These are phyloP conservation scores for Ascochyta viciae-villosae DNA, from an alignment of 2,329 filamentous ascomycete genomes.

Conservation along the genomic window DNA sequence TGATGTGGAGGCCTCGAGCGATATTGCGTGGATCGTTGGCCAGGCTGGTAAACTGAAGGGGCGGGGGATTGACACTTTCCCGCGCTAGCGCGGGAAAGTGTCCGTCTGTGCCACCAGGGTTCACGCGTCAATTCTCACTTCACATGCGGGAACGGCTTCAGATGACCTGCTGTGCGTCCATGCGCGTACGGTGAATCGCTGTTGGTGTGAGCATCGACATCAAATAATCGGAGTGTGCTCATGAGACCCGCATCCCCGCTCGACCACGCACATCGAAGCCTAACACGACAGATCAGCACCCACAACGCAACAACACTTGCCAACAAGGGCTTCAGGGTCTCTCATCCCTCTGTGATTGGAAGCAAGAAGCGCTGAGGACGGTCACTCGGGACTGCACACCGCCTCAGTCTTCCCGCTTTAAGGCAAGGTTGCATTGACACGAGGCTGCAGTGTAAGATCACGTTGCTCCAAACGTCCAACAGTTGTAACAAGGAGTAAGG, in stretches of 20 bases:
- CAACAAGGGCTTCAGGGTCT: not conserved
- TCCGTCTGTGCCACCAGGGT: slow-evolving; percentile 1
- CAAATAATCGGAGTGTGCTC: not conserved
- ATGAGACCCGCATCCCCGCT: slow-evolving; percentile 8
- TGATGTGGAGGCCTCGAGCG: slow-evolving; percentile 9
- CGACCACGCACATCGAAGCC: not conserved
- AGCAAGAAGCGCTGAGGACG: not conserved
- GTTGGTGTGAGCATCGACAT: slow-evolving; percentile 3
- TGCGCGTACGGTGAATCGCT: slow-evolving; percentile 2
- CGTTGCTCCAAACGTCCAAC: no score
- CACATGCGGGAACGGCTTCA: slow-evolving; percentile 7
- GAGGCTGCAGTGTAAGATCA: not conserved
- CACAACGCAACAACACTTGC: slow-evolving; percentile 3
- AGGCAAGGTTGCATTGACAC: not conserved
- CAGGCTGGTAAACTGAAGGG: slow-evolving; percentile 12
- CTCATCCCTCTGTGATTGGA: slow-evolving; percentile 1
- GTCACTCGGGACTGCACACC: slow-evolving; percentile 5
- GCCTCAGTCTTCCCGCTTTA: not conserved
- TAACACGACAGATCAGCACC: slow-evolving; percentile 9
- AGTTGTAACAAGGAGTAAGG: no score
- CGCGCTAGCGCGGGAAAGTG: slow-evolving; percentile 9
- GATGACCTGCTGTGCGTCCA: slow-evolving; percentile 15
- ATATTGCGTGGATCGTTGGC: slow-evolving; percentile 12
- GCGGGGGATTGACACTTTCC: slow-evolving; percentile 1
- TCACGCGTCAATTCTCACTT: slow-evolving; percentile 12